Evolutionary conservation across 2,329 filamentous ascomycete genomes (phyloP).

Genomic region (Dactylonectria estremocensis): DNA sequence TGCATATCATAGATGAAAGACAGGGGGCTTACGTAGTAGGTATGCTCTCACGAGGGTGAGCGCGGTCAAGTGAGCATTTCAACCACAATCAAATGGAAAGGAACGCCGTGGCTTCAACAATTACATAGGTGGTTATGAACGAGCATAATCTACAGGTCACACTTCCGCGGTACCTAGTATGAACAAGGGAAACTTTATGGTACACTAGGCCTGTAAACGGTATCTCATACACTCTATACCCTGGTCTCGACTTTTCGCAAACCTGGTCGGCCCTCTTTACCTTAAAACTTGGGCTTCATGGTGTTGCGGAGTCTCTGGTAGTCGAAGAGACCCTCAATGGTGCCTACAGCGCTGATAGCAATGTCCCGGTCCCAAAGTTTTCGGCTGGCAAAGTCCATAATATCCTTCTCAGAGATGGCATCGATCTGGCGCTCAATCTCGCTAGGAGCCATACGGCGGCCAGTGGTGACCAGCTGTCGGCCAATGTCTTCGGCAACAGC

Average conservation of each 20-base stretch:
- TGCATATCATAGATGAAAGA: no score
- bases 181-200: slow-evolving; percentile 65
- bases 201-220: slow-evolving; percentile 68
- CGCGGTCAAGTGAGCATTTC: neutral
- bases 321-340: slow-evolving; percentile 88
- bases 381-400: slow-evolving; percentile 95
- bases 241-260: slow-evolving; percentile 57
- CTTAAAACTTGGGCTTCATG: slow-evolving; percentile 85
- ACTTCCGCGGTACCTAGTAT: slow-evolving; percentile 53
- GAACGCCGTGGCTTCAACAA: neutral
- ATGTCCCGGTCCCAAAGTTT: slow-evolving; percentile 99
- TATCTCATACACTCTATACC: slow-evolving; percentile 72
- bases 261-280: slow-evolving; percentile 47
- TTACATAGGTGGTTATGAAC: slow-evolving; percentile 19
- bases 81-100: neutral
- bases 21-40: no score
- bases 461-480: slow-evolving; percentile 97
- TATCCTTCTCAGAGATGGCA: slow-evolving; percentile 92
- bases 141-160: slow-evolving; percentile 45
- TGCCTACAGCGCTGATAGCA: slow-evolving; percentile 92
- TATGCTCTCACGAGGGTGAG: no score
- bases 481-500: slow-evolving; percentile 98
- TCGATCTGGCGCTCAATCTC: slow-evolving; percentile 96
- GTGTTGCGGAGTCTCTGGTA: slow-evolving; percentile 86
- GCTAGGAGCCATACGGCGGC: slow-evolving; percentile 88